Conservation (phyloP, 139 green algal species). For the Chlamydomonas sphaeroides region DNA sequence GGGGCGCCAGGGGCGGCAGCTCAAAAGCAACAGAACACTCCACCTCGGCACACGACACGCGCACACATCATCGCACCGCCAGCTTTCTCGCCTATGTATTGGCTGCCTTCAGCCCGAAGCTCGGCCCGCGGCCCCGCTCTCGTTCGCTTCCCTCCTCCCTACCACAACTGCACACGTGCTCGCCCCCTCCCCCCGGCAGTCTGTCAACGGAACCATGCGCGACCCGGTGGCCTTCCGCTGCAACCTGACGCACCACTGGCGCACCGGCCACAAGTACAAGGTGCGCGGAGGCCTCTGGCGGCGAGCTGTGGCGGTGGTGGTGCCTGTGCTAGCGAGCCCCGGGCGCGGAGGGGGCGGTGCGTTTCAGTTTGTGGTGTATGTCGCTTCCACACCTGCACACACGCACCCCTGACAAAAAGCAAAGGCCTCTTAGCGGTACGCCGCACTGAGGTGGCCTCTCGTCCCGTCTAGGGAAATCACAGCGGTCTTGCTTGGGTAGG, state of each 20-base stretch:
- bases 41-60: too few relatives aligned
- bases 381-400: not conserved
- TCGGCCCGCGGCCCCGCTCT: too few relatives aligned
- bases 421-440: conserved; percentile 45
- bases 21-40: too few relatives aligned
- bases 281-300: conserved; percentile 44
- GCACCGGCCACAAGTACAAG: conserved; percentile 93
- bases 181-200: conserved; percentile 36
- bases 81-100: too few relatives aligned
- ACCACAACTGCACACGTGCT: not conserved
- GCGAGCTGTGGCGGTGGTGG: not conserved
- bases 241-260: conserved; percentile 92
- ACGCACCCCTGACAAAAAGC: conserved; percentile 44
- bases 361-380: too few relatives aligned
- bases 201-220: conserved; percentile 86
- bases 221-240: conserved; percentile 96
- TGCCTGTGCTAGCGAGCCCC: too few relatives aligned
- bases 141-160: not conserved
- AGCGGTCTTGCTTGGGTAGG: conserved; percentile 22
- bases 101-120: too few relatives aligned
- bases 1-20: conserved; percentile 23
- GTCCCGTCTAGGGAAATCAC: conserved; percentile 34
- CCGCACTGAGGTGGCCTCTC: conserved; percentile 44
- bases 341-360: too few relatives aligned
- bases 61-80: too few relatives aligned